Evolutionary conservation across 805 yeast species (phyloP), one percentile per base, ranked within the genome.

Genomic region (Grigorovia transvaalensis): DNA sequence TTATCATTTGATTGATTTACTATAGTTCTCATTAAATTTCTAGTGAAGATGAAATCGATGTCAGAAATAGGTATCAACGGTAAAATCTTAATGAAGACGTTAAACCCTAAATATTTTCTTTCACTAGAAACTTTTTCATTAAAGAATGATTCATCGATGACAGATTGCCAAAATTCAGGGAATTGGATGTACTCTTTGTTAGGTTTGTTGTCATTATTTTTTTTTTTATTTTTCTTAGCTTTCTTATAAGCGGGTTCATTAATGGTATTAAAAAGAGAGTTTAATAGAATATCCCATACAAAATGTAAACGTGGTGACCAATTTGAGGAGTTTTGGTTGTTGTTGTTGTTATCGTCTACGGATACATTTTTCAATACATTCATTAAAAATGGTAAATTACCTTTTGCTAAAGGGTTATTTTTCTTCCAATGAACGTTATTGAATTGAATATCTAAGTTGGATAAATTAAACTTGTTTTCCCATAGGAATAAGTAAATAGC

Each of bases 51-150:
- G 9, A 43, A 43, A 2, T 57, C 45, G 1, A 65, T 56, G n/a
- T 50, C 49, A 4, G 58, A 45, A 11, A 61, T 51, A 2, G 66
- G 56, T 7, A 65, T 57, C 8, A 54, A 51, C 45, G 66, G 62
- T 7, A 82, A 63, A 51, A 81, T 74, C 49, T 74, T 70, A 44
- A 69, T 73, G 54, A 90, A 80, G 11, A 89, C 76, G 58, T 85
- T 85, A 59, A 90, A 80, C 0, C 96, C 98, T 78, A 88, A 79
- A 66, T 76, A 86, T 65, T 90, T 91, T 52, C 96, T 74, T 65
- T 90, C 97, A 35, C 83, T 79, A 1, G 96, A 88, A 0, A 96
- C 75, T 56, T 82, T 80, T 41, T 79, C 80, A 5, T 86, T 73
- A 58, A 91, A 90, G 54, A 86, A 79, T 4, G 85, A 77, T 59